A percentile compares a stretch with the other conserved stretches of the same genome.
These are phyloP conservation scores for Penicillium samsonianum DNA, from an alignment of 495 filamentous ascomycete genomes.

Conservation along the genomic window DNA sequence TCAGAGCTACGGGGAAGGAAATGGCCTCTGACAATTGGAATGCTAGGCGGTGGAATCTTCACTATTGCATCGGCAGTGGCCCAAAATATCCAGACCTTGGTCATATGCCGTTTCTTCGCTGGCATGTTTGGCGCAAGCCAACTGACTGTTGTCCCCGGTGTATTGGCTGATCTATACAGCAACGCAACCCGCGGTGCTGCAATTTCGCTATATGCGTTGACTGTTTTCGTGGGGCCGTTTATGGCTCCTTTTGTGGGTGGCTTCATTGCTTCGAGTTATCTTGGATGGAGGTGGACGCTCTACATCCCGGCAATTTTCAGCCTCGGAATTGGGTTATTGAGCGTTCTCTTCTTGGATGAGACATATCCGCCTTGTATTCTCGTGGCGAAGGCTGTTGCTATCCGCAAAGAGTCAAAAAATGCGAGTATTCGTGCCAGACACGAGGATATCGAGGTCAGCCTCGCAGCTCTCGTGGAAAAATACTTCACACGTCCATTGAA, in stretches of 20 bases:
- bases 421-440: conserved; percentile 52
- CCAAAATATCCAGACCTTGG: conserved; percentile 57
- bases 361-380: conserved; percentile 46
- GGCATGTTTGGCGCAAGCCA: conserved; percentile 54
- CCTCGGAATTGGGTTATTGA: conserved; percentile 28
- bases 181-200: conserved; percentile 50
- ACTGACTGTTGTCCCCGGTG: conserved; percentile 50
- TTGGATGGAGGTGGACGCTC: conserved; percentile 53
- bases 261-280: conserved; percentile 36
- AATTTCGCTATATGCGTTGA: conserved; percentile 52
- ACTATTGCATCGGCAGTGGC: conserved; percentile 56
- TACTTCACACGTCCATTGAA: conserved; percentile 47
- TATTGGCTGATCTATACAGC: conserved; percentile 54
- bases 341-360: conserved; percentile 36
- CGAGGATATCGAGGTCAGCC: conserved; percentile 46
- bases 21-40: conserved; percentile 53
- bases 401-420: conserved; percentile 45
- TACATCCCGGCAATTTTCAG: conserved; percentile 46
- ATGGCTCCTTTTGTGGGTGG: conserved; percentile 52
- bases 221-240: conserved; percentile 52
- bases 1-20: conserved; percentile 76
- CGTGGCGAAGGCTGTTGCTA: conserved; percentile 36
- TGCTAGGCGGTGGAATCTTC: conserved; percentile 56
- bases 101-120: conserved; percentile 53
- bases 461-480: conserved; percentile 38